These are phyloP conservation scores for Fennellomyces sp. DNA, from an alignment of 371 early-diverging fungal species.

Conservation along the genomic window DNA sequence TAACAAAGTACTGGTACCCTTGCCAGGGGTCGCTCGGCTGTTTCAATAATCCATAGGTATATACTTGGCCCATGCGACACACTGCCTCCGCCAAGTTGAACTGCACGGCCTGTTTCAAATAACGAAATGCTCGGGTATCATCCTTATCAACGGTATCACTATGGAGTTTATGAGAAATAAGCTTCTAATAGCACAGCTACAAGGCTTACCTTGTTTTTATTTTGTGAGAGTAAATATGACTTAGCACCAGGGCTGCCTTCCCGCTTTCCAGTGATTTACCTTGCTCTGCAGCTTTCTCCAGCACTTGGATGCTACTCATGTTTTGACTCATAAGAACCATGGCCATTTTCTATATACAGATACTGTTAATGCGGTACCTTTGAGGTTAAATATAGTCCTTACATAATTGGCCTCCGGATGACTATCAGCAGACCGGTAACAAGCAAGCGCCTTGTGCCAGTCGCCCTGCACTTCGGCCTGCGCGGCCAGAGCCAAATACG, in stretches of 20 bases:
- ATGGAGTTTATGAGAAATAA: not conserved
- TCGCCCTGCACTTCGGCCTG: constrained; percentile 54
- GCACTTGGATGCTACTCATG: constrained; percentile 28
- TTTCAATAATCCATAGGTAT: constrained; percentile 21
- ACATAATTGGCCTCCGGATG: constrained; percentile 73
- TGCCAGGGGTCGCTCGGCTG: constrained; percentile 14
- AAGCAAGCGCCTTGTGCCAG: constrained; percentile 63
- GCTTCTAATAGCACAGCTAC: too few relatives aligned
- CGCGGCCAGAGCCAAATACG: constrained; percentile 7
- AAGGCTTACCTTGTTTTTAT: constrained; percentile 26
- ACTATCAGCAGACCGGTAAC: constrained; percentile 78
- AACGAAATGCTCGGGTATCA: constrained; percentile 22
- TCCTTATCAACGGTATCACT: constrained; percentile 6
- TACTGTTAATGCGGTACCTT: too few relatives aligned
- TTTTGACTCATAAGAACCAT: constrained; percentile 33
- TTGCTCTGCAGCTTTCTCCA: constrained; percentile 38
- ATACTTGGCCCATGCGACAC: constrained; percentile 29
- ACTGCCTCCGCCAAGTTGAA: constrained; percentile 24
- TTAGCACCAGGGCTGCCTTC: constrained; percentile 39
- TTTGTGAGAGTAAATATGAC: constrained; percentile 36
- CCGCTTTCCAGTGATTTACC: constrained; percentile 24
- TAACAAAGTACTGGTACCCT: constrained; percentile 35
- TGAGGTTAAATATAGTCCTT: constrained; percentile 24
- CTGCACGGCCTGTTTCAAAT: constrained; percentile 32
- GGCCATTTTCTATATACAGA: constrained; percentile 36